Base-by-base conservation (phyloP, 2,329 filamentous ascomycete genomes). In the Fusarium poae region DNA sequence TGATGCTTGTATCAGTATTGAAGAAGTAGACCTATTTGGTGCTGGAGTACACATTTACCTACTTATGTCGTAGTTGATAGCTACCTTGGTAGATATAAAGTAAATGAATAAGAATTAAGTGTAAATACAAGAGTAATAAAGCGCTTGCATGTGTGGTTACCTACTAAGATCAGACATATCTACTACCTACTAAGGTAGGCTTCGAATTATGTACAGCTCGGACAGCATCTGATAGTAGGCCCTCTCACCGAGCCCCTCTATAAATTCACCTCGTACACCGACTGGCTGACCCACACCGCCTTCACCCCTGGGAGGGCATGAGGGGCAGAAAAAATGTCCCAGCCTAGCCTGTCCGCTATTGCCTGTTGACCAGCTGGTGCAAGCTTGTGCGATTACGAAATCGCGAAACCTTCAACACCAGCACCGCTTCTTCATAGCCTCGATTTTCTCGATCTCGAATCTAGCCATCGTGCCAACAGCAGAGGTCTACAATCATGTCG, bases 401-500 rank as follows among this genome's bases (percentile, higher is more conserved):
- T 71, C 68, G 68, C 70, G 62, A 70, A 73, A 72, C 65, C 60
- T 66, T 61, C 63, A 64, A 63, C 68, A 68, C 43, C 51, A 65
- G 61, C 46, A 65, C 61, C 62, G 62, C 62, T 63, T 61, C 57
- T 53, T 51, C 39, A 61, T 23, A 62, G 57, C 40, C 37, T 61
- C 67, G 45, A 71, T 62, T 55, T 67, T 57, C 50, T 51, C 39
- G 62, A 65, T 62, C 66, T 70, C 72, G 63, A 73, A 70, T 51
- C 72, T 68, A 70, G 57, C 40, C 53, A 39, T 65, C 56, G 57
- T 67, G 65, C 45, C 56, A 60, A 62, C 52, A 50, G 53, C 49
- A 50, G 56, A 67, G 56, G 68, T 67, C 57, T 66, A 56, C 62
- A 74, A 79, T 67, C 53, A 98, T 98, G 96, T 98, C 94, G 83